Evolutionary conservation across 1,139 yeast species (phyloP).

Genomic region (Suhomyces yuchorum): DNA sequence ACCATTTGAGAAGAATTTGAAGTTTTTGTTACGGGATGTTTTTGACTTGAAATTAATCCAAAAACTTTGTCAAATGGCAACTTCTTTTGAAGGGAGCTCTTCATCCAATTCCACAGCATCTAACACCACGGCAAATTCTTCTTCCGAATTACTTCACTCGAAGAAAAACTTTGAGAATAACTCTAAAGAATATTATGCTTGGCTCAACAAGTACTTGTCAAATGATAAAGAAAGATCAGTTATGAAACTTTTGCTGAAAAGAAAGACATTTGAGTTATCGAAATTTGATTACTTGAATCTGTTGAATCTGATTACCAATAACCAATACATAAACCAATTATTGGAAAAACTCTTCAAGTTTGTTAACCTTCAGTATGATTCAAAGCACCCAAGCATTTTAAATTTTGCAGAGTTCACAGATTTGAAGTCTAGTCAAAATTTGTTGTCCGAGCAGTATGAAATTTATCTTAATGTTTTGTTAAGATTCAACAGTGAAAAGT

Average conservation of each 20-base stretch:
- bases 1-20: slow-evolving; percentile 37
- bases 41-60: slow-evolving; percentile 33
- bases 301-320: slow-evolving; percentile 60
- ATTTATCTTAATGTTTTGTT: slow-evolving; percentile 39
- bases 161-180: slow-evolving; percentile 69
- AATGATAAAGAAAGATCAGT: slow-evolving; percentile 66
- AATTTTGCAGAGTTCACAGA: slow-evolving; percentile 26
- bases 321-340: slow-evolving; percentile 47
- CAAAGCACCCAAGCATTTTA: slow-evolving; percentile 19
- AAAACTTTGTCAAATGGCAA: slow-evolving; percentile 23
- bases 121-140: slow-evolving; percentile 6
- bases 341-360: slow-evolving; percentile 44
- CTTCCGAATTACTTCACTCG: slow-evolving; percentile 20
- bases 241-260: slow-evolving; percentile 59
- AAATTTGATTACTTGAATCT: slow-evolving; percentile 73
- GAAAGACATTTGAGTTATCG: slow-evolving; percentile 64
- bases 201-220: slow-evolving; percentile 69
- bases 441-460: slow-evolving; percentile 32
- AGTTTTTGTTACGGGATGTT: slow-evolving; percentile 34
- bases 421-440: slow-evolving; percentile 25
- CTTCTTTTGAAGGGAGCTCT: slow-evolving; percentile 4
- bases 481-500: slow-evolving; percentile 46
- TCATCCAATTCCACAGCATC: slow-evolving; percentile 4
- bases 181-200: slow-evolving; percentile 71
- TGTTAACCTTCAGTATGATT: slow-evolving; percentile 25